A percentile compares a stretch with the other conserved stretches of the same genome.
phyloP scores from a whole-genome alignment of 495 filamentous ascomycete species.

The Parachaetomium inaequale region DNA sequence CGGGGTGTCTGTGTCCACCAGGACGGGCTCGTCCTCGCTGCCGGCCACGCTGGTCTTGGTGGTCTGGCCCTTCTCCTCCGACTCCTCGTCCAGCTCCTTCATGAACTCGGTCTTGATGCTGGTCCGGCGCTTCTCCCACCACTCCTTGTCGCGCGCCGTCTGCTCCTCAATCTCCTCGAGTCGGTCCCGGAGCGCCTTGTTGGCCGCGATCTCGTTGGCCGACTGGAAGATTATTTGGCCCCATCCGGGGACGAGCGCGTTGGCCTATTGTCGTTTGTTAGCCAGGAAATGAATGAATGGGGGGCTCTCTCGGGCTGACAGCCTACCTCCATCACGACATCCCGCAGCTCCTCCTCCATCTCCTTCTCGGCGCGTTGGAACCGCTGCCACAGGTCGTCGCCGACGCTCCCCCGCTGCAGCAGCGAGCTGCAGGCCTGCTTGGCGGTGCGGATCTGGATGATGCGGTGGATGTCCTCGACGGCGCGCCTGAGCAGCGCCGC shows the following conservation, averaged over 20 bases:
- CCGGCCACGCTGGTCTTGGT: conserved; percentile 19
- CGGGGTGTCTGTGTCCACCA: conserved; percentile 71
- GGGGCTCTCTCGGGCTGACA: background rate
- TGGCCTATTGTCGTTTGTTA: conserved; percentile 54
- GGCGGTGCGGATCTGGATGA: conserved; percentile 76
- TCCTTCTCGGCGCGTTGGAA: conserved; percentile 91
- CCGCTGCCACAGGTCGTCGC: conserved; percentile 94
- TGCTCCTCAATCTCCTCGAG: conserved; percentile 75
- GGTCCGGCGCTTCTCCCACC: conserved; percentile 82
- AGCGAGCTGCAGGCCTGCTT: conserved; percentile 81
- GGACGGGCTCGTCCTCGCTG: conserved; percentile 80
- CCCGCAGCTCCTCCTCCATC: conserved; percentile 91
- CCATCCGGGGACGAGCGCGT: conserved; percentile 81
- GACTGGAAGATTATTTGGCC: conserved; percentile 94
- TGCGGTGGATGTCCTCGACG: conserved; percentile 83
- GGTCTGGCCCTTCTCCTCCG: conserved; percentile 28
- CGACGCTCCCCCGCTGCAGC: conserved; percentile 84
- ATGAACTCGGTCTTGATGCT: conserved; percentile 72
- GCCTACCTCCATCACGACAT: conserved; percentile 86
- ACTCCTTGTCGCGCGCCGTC: conserved; percentile 67
- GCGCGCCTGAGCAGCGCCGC: conserved; percentile 89
- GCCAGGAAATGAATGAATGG: background rate
- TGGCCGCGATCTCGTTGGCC: conserved; percentile 76
- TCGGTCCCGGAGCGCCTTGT: conserved; percentile 66
- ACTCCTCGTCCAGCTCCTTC: conserved; percentile 71